Percentiles rank a stretch among this genome's conserved stretches.
Evolutionary conservation across 148 eudicot genomes (phyloP).

Genomic region (Rhododendron griersonianum): DNA sequence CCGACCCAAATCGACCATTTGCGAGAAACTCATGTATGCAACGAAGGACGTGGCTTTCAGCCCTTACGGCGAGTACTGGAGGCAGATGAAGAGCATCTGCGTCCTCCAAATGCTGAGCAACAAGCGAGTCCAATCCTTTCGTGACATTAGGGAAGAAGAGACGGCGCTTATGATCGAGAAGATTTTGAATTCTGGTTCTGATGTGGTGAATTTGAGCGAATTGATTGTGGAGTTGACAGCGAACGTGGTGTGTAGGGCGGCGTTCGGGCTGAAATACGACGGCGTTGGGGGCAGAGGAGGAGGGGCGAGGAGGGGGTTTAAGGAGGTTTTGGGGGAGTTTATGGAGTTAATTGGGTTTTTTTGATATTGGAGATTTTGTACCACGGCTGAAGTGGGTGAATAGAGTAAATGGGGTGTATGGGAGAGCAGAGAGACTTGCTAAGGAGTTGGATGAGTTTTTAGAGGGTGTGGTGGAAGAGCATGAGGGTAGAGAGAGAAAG

Average conservation of each 20-base stretch:
- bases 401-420: not conserved
- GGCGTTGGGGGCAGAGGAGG: not conserved
- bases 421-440: slow-evolving; percentile 24
- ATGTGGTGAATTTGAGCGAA: slow-evolving; percentile 33
- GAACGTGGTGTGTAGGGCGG: not conserved
- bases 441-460: slow-evolving; percentile 4
- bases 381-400: not conserved
- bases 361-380: not conserved
- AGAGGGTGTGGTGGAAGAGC: not conserved
- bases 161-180: not conserved
- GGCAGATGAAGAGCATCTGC: slow-evolving; percentile 23
- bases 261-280: not conserved
- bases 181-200: not conserved
- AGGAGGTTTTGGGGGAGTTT: not conserved
- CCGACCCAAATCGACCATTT: not conserved
- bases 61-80: not conserved
- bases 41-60: not conserved
- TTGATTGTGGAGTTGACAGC: not conserved
- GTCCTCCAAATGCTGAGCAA: slow-evolving; percentile 39
- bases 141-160: slow-evolving; percentile 22
- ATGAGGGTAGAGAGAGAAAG: not conserved
- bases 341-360: not conserved
- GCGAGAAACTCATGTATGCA: not conserved
- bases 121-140: slow-evolving; percentile 17
- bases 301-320: not conserved